A percentile compares a stretch with the other conserved stretches of the same genome.
Evolutionary conservation across 2,329 filamentous ascomycete species (phyloP).

Genomic region (Aspergillus viridinutans): DNA sequence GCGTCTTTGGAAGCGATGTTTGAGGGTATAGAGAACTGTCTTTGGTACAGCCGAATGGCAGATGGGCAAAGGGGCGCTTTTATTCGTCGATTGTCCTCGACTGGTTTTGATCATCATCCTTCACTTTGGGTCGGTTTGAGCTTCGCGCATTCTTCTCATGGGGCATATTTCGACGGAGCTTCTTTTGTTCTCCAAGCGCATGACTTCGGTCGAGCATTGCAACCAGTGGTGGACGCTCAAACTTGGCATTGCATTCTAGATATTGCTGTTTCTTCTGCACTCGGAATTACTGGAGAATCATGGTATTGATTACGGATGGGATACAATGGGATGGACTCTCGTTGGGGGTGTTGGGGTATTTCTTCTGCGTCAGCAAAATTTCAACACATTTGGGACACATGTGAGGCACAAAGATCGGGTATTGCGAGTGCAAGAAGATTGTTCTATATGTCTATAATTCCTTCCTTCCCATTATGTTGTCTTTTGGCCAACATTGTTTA

Average conservation of each 20-base stretch:
- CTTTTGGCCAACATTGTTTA: background rate
- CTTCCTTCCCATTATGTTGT: conserved; percentile 5
- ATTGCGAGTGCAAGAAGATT: conserved; percentile 31
- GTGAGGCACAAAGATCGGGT: conserved; percentile 22
- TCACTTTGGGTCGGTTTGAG: conserved; percentile 8
- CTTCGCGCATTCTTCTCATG: conserved; percentile 9
- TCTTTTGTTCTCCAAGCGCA: conserved; percentile 18
- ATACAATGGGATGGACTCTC: conserved; percentile 36
- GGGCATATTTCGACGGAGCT: conserved; percentile 1
- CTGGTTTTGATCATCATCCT: conserved; percentile 4
- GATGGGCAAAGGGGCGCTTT: conserved; percentile 15
- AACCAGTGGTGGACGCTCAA: background rate
- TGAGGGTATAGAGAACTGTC: conserved; percentile 20
- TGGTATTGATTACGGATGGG: conserved; percentile 37
- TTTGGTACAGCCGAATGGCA: conserved; percentile 6
- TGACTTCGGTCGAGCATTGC: conserved; percentile 1
- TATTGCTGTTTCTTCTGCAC: conserved; percentile 29
- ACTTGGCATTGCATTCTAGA: conserved; percentile 28
- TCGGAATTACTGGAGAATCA: conserved; percentile 37
- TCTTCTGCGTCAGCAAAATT: conserved; percentile 31
- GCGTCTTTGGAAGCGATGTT: conserved; percentile 23
- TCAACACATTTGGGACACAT: conserved; percentile 21
- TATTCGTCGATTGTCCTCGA: conserved; percentile 15
- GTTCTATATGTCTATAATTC: conserved; percentile 30
- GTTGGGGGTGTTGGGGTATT: conserved; percentile 39